Evolutionary conservation across 768 basidiomycete genomes (phyloP).

Genomic region (Lactifluus subvellereus): DNA sequence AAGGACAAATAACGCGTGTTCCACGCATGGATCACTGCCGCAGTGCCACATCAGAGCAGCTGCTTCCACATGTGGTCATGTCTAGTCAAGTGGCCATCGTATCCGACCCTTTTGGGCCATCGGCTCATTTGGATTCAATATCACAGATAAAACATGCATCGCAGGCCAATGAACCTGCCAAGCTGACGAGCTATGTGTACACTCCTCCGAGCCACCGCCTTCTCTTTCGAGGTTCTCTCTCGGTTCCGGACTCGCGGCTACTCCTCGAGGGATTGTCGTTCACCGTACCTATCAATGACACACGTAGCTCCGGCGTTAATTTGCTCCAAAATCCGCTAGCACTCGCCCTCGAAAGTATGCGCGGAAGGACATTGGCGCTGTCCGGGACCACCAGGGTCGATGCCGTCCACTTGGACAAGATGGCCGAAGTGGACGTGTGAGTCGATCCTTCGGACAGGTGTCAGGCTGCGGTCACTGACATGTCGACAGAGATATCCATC

Average conservation of each 20-base stretch:
- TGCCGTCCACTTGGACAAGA: constrained; percentile 56
- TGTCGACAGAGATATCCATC: constrained; percentile 58
- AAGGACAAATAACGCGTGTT: constrained; percentile 19
- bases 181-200: constrained; percentile 30
- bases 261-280: constrained; percentile 72
- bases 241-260: constrained; percentile 66
- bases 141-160: background rate
- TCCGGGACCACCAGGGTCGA: constrained; percentile 47
- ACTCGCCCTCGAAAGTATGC: constrained; percentile 74
- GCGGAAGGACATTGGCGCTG: constrained; percentile 57
- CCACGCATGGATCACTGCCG: constrained; percentile 12
- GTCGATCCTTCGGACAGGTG: constrained; percentile 25
- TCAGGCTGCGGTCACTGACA: background rate
- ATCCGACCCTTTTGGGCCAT: background rate
- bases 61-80: background rate
- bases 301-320: constrained; percentile 17
- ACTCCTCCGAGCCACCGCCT: constrained; percentile 41
- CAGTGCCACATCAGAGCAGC: background rate
- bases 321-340: constrained; percentile 66
- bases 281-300: constrained; percentile 40
- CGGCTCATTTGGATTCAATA: background rate
- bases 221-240: constrained; percentile 70
- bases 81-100: background rate
- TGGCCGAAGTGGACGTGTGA: constrained; percentile 45
- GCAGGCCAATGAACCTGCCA: constrained; percentile 14